Evolutionary conservation across 768 basidiomycete genomes (phyloP).

Genomic region (Scleroderma bovista): DNA sequence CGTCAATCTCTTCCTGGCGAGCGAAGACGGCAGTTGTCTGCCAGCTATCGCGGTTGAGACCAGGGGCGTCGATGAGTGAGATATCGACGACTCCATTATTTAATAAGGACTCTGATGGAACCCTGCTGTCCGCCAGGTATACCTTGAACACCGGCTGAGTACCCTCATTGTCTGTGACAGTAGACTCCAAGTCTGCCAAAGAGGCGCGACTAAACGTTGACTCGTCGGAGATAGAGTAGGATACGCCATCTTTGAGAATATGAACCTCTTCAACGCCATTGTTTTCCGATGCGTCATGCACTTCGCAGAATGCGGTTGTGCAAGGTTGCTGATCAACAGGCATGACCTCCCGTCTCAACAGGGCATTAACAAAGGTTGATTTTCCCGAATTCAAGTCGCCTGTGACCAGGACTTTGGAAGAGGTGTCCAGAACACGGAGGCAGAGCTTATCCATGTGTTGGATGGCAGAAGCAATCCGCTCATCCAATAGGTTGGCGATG

Average conservation of each 20-base stretch:
- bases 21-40: slow-evolving; percentile 95
- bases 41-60: slow-evolving; percentile 90
- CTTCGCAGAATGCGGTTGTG: slow-evolving; percentile 96
- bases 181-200: slow-evolving; percentile 68
- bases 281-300: slow-evolving; percentile 85
- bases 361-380: slow-evolving; percentile 95
- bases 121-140: slow-evolving; percentile 79
- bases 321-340: slow-evolving; percentile 98
- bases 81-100: slow-evolving; percentile 97
- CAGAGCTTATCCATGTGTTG: slow-evolving; percentile 82
- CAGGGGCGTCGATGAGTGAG: slow-evolving; percentile 96
- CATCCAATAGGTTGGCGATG: slow-evolving; percentile 87
- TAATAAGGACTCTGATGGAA: slow-evolving; percentile 76
- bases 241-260: slow-evolving; percentile 59
- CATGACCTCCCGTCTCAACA: slow-evolving; percentile 87
- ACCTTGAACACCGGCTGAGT: slow-evolving; percentile 73
- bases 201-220: slow-evolving; percentile 68
- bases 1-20: slow-evolving; percentile 96
- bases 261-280: slow-evolving; percentile 81
- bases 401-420: slow-evolving; percentile 94
- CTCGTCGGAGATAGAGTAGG: slow-evolving; percentile 66
- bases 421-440: slow-evolving; percentile 82
- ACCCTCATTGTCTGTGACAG: slow-evolving; percentile 57
- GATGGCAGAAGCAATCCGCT: slow-evolving; percentile 68
- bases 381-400: slow-evolving; percentile 98